These are phyloP conservation scores for Hericium erinaceus DNA, from an alignment of 768 basidiomycete species.

Conservation along the genomic window DNA sequence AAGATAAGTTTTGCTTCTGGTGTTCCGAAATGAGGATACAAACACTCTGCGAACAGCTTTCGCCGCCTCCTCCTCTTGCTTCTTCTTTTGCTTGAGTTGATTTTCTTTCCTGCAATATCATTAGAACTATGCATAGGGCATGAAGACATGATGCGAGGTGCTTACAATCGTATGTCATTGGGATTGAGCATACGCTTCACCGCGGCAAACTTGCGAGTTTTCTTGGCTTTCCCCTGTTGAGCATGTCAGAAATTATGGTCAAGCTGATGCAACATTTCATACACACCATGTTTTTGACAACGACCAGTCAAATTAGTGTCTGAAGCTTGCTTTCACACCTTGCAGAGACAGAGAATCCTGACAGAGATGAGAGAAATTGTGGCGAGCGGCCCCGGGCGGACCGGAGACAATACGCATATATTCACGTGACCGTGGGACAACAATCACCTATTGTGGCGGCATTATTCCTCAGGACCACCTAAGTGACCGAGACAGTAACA, in stretches of 20 bases:
- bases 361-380: not conserved
- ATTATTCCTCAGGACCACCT: not conserved
- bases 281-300: too few relatives aligned
- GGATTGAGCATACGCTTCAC: slow-evolving; percentile 94
- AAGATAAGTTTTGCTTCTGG: not conserved
- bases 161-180: slow-evolving; percentile 85
- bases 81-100: slow-evolving; percentile 81
- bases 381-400: not conserved
- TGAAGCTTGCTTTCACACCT: too few relatives aligned
- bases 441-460: not conserved
- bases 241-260: not conserved
- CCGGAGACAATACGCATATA: not conserved
- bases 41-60: slow-evolving; percentile 75
- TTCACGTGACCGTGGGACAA: not conserved
- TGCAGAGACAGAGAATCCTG: too few relatives aligned
- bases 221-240: slow-evolving; percentile 77
- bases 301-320: too few relatives aligned
- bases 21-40: slow-evolving; percentile 21
- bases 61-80: slow-evolving; percentile 70
- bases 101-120: slow-evolving; percentile 74
- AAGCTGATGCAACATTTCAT: not conserved
- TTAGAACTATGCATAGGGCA: not conserved
- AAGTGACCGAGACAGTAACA: not conserved
- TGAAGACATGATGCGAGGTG: not conserved
- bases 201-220: slow-evolving; percentile 88